Conservation (phyloP, 2,329 filamentous ascomycete genomes). For the Raffaelea albimanens region DNA sequence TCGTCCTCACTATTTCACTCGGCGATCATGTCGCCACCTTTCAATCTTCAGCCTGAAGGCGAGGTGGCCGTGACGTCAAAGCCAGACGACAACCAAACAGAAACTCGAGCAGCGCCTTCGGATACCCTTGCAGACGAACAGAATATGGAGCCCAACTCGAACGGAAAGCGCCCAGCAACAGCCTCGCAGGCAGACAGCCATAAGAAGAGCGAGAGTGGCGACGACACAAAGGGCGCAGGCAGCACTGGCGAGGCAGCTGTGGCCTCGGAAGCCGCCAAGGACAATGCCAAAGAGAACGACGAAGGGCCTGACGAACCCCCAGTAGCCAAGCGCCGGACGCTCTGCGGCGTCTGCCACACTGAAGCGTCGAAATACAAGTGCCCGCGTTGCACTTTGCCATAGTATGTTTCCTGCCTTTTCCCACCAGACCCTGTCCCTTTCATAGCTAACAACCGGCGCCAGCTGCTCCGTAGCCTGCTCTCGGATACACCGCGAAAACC, state of each 20-base stretch:
- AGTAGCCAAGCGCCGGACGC: constrained; percentile 12
- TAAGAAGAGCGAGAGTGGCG: not conserved
- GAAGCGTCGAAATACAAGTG: constrained; percentile 53
- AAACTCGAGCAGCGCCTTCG: too few species aligned
- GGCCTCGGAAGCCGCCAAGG: not conserved
- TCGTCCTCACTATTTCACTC: too few species aligned
- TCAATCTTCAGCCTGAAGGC: too few species aligned
- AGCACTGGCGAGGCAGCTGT: not conserved
- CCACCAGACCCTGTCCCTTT: not conserved
- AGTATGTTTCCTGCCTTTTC: constrained; percentile 32
- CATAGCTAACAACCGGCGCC: not conserved
- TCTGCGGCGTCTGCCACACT: constrained; percentile 46
- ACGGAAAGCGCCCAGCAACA: too few species aligned
- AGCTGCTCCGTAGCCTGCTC: constrained; percentile 53
- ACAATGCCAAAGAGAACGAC: not conserved
- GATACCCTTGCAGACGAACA: too few species aligned
- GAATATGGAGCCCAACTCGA: too few species aligned
- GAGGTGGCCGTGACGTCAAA: too few species aligned
- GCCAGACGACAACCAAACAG: too few species aligned
- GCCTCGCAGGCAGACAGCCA: too few species aligned
- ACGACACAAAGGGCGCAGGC: not conserved
- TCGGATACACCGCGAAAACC: constrained; percentile 20
- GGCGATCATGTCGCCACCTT: too few species aligned
- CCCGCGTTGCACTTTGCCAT: constrained; percentile 45
- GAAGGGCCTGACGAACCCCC: constrained; percentile 13